Base-by-base conservation (phyloP, 257 asterid species). In the Anisodus tanguticus region DNA sequence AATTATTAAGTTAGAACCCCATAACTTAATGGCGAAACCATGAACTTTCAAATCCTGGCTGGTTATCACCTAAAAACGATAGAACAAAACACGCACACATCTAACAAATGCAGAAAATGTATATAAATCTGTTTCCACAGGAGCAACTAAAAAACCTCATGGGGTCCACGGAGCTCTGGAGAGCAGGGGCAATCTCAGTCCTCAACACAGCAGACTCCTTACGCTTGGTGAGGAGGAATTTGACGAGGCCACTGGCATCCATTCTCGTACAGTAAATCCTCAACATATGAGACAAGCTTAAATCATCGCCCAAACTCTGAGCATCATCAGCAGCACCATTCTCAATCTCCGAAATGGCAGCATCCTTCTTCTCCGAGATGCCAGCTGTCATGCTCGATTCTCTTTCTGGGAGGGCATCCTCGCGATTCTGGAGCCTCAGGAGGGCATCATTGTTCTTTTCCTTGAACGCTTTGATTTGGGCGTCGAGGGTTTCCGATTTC, bases 401-500 rank as follows among this genome's bases (percentile, higher is more conserved):
- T 45, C 77, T 66, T 1, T 64, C 43, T 13, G 85, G 59, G 39
- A 86, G 41, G 19, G 66, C 84, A 45, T 66, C 17, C 82, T 86
- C 84, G 72, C 88, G 88, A 16, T 64, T 59, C 47, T 41, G 81
- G 1, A 86, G 81, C 13, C 59, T 51, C 7, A 47, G 37, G 16
- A 86, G 64, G 4, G 88, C 74, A 77, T 64, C 69, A 3, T 63
- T 31, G 58, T 82, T 66, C 4, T 80, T 64, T 2, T 66, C 11
- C 39, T 59, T 53, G 66, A 86, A 77, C 0, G 1, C 8, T 9
- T 19, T 13, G 58, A 77, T 2, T n/a, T 12, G 81, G 17, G 47
- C 13, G 6, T 86, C 86, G 17, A 86, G 86, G 12, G 86, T 45
- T 86, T 86, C 81, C 66, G 86, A 86, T 55, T 86, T 86, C 15